A percentile compares a stretch with the other conserved stretches of the same genome.
phyloP scores from a whole-genome alignment of 2,329 filamentous ascomycete genomes.

The Chaetomiaceae sp. region DNA sequence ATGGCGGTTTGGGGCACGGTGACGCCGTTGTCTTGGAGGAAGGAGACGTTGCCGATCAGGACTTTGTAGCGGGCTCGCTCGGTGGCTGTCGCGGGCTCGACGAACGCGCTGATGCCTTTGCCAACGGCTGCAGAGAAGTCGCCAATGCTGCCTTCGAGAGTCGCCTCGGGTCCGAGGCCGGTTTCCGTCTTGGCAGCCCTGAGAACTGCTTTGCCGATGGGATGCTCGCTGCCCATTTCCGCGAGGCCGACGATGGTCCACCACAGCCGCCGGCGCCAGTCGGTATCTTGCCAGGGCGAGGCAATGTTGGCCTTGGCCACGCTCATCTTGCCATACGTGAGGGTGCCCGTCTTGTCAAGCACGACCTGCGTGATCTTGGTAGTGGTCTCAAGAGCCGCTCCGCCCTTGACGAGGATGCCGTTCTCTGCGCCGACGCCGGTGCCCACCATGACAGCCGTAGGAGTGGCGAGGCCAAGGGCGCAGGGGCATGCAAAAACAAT shows the following conservation, averaged over 20 bases:
- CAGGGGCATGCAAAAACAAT: constrained; percentile 98
- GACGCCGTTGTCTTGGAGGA: constrained; percentile 68
- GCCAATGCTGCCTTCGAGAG: constrained; percentile 76
- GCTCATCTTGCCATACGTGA: constrained; percentile 93
- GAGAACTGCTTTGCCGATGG: constrained; percentile 86
- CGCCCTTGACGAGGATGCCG: constrained; percentile 96
- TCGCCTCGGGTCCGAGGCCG: constrained; percentile 64
- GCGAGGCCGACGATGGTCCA: constrained; percentile 95
- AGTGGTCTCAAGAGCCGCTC: constrained; percentile 82
- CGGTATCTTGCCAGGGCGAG: constrained; percentile 63
- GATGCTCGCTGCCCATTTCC: constrained; percentile 93
- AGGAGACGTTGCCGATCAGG: constrained; percentile 77
- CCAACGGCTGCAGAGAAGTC: constrained; percentile 83
- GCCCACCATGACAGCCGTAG: constrained; percentile 97
- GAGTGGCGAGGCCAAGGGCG: constrained; percentile 90
- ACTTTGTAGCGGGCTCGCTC: constrained; percentile 70
- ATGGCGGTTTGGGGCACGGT: constrained; percentile 60
- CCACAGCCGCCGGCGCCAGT: constrained; percentile 72
- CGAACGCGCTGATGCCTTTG: constrained; percentile 74
- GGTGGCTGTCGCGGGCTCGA: constrained; percentile 69
- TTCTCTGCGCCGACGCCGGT: constrained; percentile 95
- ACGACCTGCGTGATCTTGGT: constrained; percentile 88
- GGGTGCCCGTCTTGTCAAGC: constrained; percentile 91
- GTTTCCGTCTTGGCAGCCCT: constrained; percentile 71
- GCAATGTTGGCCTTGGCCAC: constrained; percentile 69